Evolutionary conservation across 2,329 filamentous ascomycete species (phyloP), one percentile per base, ranked within the genome.

Genomic region (Pseudogymnoascus pannorum): DNA sequence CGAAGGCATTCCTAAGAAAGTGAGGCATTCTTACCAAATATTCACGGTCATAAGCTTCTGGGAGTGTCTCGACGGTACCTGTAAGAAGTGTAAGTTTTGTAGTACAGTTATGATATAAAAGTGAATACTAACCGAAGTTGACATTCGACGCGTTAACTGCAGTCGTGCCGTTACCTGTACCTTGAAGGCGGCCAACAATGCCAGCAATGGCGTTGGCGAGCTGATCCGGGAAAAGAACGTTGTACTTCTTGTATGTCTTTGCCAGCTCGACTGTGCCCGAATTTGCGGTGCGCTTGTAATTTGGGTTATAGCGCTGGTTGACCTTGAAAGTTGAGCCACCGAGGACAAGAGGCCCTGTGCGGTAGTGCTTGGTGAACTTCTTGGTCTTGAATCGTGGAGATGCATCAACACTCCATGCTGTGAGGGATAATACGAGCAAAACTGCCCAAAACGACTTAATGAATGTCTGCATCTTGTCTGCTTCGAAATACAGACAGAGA

Each of bases 211-310:
- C 57, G n/a, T 31, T 54, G 18, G 72, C 69, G 16, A 68, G 57
- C 18, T 70, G 61, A 58, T 71, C 65, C 4, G 72, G 72, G 57
- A 73, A 66, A 14, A 68, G 60, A 14, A 72, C 66, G 58, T 72
- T 71, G 67, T 68, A 73, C 64, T 74, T 74, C 62, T 65, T 68
- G 61, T 73, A 54, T 11, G 70, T 70, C 58, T 66, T 69, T 62
- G 70, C 66, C 60, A 70, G 62, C 62, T 73, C 69, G 29, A 58
- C 60, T 14, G 57, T n/a, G 12, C 60, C 60, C 24, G 57, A 60
- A 16, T 68, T 64, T 59, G 72, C 68, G 42, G 72, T 67, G 64
- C 71, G 68, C 60, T 68, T 64, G 61, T 68, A 70, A 63, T 70
- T 64, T 63, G 68, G 65, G n/a, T 66, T 63, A 65, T 69, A 44